Conservation (phyloP, 345 rosid species). For the Lumnitzera racemosa region DNA sequence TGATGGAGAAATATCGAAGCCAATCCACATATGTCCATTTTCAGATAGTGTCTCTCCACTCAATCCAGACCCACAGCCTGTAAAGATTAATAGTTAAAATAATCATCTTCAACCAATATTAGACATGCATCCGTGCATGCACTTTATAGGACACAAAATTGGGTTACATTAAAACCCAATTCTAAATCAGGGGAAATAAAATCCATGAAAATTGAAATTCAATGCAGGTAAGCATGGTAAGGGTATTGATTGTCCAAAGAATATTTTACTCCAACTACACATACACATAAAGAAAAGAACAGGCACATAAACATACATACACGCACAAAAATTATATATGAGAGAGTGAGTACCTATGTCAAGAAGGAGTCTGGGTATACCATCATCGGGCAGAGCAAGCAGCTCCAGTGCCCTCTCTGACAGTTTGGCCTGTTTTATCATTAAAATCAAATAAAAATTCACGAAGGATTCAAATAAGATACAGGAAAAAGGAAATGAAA, state of each 20-base stretch:
- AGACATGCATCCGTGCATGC: too few species aligned
- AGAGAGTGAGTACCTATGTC: constrained; percentile 52
- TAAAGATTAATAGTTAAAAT: constrained; percentile 5
- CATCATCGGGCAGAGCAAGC: constrained; percentile 82
- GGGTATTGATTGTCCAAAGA: too few species aligned
- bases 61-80: constrained; percentile 94
- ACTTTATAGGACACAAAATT: too few species aligned
- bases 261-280: too few species aligned
- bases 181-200: too few species aligned
- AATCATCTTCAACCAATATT: background rate
- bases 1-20: constrained; percentile 78
- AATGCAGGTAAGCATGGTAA: too few species aligned
- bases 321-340: background rate
- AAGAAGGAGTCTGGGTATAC: constrained; percentile 68
- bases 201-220: too few species aligned
- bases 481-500: too few species aligned
- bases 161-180: too few species aligned
- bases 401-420: constrained; percentile 97
- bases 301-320: too few species aligned
- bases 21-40: constrained; percentile 80
- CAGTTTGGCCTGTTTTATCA: constrained; percentile 40
- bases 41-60: constrained; percentile 90
- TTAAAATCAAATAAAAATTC: background rate
- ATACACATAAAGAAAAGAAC: background rate
- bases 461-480: too few species aligned